phyloP scores from a whole-genome alignment of 2,329 filamentous ascomycete species.

The Apiospora phragmitis region DNA sequence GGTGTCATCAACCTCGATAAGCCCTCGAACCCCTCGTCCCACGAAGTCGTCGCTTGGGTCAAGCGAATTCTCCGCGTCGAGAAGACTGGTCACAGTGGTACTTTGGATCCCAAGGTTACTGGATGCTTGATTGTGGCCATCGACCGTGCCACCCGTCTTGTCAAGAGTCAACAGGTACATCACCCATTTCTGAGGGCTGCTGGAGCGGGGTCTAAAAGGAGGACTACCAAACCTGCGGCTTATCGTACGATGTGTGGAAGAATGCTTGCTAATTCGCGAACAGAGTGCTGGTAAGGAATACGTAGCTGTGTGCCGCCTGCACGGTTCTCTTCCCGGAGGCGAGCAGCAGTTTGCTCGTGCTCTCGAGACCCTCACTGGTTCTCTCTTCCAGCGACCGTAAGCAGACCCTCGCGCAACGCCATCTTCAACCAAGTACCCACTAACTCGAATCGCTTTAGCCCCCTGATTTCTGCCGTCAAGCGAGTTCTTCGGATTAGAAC shows the following conservation, averaged over 20 bases:
- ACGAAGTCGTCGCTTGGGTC: conserved; percentile 99
- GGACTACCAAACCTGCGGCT: background rate
- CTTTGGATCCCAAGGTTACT: conserved; percentile 96
- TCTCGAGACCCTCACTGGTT: conserved; percentile 93
- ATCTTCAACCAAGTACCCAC: background rate
- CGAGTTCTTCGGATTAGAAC: conserved; percentile 97
- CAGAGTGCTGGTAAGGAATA: conserved; percentile 93
- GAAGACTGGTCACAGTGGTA: conserved; percentile 98
- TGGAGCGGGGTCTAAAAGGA: background rate
- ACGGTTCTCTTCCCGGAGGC: conserved; percentile 92
- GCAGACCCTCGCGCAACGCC: background rate
- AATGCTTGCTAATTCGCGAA: background rate
- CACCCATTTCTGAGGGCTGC: background rate
- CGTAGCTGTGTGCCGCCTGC: conserved; percentile 90
- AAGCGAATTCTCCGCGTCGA: conserved; percentile 95
- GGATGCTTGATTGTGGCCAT: conserved; percentile 82
- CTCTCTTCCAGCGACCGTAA: conserved; percentile 86
- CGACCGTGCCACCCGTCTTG: conserved; percentile 93
- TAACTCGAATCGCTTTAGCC: conserved; percentile 32
- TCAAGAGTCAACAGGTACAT: conserved; percentile 89
- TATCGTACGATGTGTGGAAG: background rate
- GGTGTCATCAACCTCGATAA: conserved; percentile 99
- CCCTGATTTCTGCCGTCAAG: conserved; percentile 98
- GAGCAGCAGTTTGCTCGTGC: conserved; percentile 91
- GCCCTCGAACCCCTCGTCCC: conserved; percentile 94